Evolutionary conservation across 176 grass and related monocot species (phyloP), one percentile per base, ranked within the genome.

Genomic region (Rhynchospora breviuscula): DNA sequence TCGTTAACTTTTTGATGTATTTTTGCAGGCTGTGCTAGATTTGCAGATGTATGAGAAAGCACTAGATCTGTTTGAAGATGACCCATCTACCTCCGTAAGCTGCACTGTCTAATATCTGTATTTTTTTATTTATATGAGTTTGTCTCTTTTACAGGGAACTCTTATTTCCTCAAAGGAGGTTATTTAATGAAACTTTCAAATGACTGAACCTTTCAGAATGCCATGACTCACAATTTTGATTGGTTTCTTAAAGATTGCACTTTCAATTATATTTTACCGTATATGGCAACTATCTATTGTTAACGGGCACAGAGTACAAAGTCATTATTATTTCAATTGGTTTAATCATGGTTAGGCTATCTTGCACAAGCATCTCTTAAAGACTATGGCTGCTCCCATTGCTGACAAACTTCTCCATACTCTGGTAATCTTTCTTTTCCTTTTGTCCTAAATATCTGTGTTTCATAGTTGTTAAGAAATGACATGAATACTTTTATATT

Each of bases 21-120:
- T 78, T 57, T 88, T 66, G 25, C 89, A 98, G 95, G 92, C 86
- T 80, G 93, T 95, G 82, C 77, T 98, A 62, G 92, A 95, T 85
- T 79, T 98, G 84, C 95, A 98, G 79, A 86, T 98, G 47, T 93
- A 98, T 83, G 95, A 93, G 63, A 98, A 95, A 93, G 85, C 91
- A 91, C 85, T 95, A 72, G 92, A 98, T 86, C 86, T 93, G 56
- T 98, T 94, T 85, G 92, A 98, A 85, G 90, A 98, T 51, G 92
- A 98, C 76, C 86, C 86, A 69, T 56, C 89, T 54, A 93, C 89
- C 82, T 98, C 92, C 56, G 95, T 98, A 93, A 89, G 89, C 59
- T 94, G 17, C 51, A 83, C 71, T 51, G 13, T 76, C 31, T 10
- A 52, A 52, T 26, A 82, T 48, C 17, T 63, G n/a, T 31, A n/a